These are phyloP conservation scores for Naganishia antarctica DNA, from an alignment of 768 basidiomycete species.

Conservation along the genomic window DNA sequence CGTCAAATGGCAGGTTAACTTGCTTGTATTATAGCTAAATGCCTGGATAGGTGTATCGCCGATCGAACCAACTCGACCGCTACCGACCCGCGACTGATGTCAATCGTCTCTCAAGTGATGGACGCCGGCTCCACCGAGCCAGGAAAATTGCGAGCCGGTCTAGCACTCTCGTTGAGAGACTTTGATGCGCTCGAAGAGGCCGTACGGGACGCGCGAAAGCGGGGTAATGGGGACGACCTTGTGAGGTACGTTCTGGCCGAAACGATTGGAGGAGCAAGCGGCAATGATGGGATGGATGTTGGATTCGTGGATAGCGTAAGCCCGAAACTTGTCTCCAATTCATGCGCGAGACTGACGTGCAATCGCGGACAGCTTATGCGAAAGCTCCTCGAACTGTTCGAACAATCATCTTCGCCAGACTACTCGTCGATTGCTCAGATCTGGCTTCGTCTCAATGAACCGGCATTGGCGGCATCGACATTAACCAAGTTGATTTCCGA, in stretches of 20 bases:
- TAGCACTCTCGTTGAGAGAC: conserved; percentile 85
- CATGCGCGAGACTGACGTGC: neutral
- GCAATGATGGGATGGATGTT: conserved; percentile 53
- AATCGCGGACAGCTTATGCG: conserved; percentile 50
- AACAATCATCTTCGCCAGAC: conserved; percentile 59
- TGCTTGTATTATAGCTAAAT: conserved; percentile 62
- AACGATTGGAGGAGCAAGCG: conserved; percentile 81
- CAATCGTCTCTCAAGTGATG: conserved; percentile 86
- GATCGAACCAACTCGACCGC: conserved; percentile 60
- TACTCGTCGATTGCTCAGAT: conserved; percentile 79
- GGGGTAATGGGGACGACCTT: conserved; percentile 60
- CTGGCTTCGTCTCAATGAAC: conserved; percentile 77
- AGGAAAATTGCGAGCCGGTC: conserved; percentile 87
- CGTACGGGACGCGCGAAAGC: conserved; percentile 49
- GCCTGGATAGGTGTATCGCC: conserved; percentile 87
- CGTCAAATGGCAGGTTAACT: neutral
- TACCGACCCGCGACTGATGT: conserved; percentile 72
- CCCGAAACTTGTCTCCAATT: neutral
- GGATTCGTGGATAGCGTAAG: conserved; percentile 48
- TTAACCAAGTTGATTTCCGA: conserved; percentile 31
- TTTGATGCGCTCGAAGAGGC: conserved; percentile 71
- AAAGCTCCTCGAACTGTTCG: conserved; percentile 72
- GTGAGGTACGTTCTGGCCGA: conserved; percentile 89
- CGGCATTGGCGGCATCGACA: conserved; percentile 44
- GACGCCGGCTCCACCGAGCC: conserved; percentile 76